phyloP scores from a whole-genome alignment of 75 land plant species.

The Ceratopteris richardii region DNA sequence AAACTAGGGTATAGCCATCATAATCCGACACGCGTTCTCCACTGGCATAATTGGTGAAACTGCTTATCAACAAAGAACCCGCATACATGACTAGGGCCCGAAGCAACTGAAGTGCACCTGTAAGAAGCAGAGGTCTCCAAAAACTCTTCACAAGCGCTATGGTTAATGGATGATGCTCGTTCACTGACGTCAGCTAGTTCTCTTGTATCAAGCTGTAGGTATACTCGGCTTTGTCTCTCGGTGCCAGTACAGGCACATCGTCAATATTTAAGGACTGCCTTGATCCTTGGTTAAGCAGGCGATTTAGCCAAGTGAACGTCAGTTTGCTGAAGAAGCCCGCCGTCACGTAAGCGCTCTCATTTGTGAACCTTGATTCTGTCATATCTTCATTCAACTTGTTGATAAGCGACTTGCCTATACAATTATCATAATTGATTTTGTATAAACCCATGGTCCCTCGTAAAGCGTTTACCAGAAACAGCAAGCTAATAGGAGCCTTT shows the following conservation, averaged over 20 bases:
- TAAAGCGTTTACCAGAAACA: too few species aligned
- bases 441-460: too few species aligned
- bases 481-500: too few species aligned
- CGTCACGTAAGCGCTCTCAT: too few species aligned
- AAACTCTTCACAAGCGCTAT: conserved; percentile 15
- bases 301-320: conserved; percentile 12
- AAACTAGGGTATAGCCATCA: too few species aligned
- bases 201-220: background rate
- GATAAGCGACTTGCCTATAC: too few species aligned
- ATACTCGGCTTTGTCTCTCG: conserved; percentile 8
- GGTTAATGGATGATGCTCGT: conserved; percentile 2
- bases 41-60: conserved; percentile 16
- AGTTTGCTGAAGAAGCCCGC: conserved; percentile 15
- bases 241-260: conserved; percentile 12
- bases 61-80: conserved; percentile 22
- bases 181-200: conserved; percentile 2
- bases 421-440: too few species aligned
- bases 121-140: conserved; percentile 12
- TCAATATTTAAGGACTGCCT: conserved; percentile 4
- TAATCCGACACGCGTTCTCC: too few species aligned
- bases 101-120: conserved; percentile 10
- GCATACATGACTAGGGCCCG: conserved; percentile 23
- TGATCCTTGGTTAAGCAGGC: conserved; percentile 10
- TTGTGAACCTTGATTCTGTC: too few species aligned
- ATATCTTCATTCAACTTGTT: too few species aligned